These are phyloP conservation scores for Beta vulgaris DNA, from an alignment of 148 eudicot genomes.

Conservation along the genomic window DNA sequence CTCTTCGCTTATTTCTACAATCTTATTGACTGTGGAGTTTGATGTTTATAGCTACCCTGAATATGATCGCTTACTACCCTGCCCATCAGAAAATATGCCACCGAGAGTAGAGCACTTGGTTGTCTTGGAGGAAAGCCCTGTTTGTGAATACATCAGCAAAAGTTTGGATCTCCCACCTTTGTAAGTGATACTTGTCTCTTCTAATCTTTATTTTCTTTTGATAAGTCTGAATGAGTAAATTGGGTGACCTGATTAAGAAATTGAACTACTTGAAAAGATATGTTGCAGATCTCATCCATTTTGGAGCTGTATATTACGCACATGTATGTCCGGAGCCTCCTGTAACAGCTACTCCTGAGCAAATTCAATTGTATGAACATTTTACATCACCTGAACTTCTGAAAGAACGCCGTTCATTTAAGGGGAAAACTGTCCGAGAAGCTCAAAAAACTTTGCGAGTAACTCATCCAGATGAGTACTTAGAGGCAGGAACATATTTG, in stretches of 20 bases:
- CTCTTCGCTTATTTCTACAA: not conserved
- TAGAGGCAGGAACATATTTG: slow-evolving; percentile 90
- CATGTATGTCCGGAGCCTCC: slow-evolving; percentile 89
- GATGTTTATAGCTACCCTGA: slow-evolving; percentile 45
- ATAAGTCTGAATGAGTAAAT: not conserved
- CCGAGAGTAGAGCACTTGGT: slow-evolving; percentile 92
- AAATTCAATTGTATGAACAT: slow-evolving; percentile 53
- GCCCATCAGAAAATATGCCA: slow-evolving; percentile 54
- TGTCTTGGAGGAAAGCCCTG: slow-evolving; percentile 61
- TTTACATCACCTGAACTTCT: slow-evolving; percentile 72
- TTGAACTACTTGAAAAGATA: slow-evolving; percentile 43
- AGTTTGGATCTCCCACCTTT: slow-evolving; percentile 70
- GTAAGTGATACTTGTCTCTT: slow-evolving; percentile 46
- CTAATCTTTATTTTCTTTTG: not conserved
- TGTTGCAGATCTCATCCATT: slow-evolving; percentile 87
- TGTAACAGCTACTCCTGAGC: slow-evolving; percentile 75
- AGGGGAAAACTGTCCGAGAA: slow-evolving; percentile 88
- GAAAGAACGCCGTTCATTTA: slow-evolving; percentile 56
- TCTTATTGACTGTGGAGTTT: not conserved
- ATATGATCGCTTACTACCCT: slow-evolving; percentile 81
- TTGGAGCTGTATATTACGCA: slow-evolving; percentile 94
- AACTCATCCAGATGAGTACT: slow-evolving; percentile 52
- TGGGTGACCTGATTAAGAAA: not conserved
- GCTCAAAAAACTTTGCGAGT: slow-evolving; percentile 81
- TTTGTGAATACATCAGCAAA: slow-evolving; percentile 60